These are phyloP conservation scores for Rhizopogon roseolus DNA, from an alignment of 768 basidiomycete species.

Conservation along the genomic window DNA sequence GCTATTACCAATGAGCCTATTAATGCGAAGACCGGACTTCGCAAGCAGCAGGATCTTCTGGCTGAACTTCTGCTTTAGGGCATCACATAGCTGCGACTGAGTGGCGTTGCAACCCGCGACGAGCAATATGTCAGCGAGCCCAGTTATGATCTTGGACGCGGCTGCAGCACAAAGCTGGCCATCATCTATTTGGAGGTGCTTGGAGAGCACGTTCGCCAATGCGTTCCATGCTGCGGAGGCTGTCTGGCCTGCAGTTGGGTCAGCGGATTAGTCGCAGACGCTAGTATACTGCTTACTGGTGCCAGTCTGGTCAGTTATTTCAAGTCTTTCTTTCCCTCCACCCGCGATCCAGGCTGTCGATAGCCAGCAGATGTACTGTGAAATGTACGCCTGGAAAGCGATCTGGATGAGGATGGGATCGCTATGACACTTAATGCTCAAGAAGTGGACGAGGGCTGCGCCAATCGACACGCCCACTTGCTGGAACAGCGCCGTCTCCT, in stretches of 20 bases:
- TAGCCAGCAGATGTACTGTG: conserved; percentile 23
- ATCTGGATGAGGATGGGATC: conserved; percentile 34
- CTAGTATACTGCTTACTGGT: background rate
- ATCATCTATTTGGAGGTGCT: conserved; percentile 14
- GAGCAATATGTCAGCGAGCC: conserved; percentile 24
- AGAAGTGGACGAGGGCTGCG: conserved; percentile 18
- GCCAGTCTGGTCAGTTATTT: conserved; percentile 22
- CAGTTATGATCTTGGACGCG: conserved; percentile 17
- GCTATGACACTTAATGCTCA: conserved; percentile 21
- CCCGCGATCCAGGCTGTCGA: conserved; percentile 24
- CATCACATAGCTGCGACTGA: conserved; percentile 28
- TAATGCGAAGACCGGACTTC: conserved; percentile 42
- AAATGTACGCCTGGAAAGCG: conserved; percentile 27
- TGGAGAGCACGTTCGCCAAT: conserved; percentile 30
- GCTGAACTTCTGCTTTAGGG: conserved; percentile 38
- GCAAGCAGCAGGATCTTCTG: conserved; percentile 39
- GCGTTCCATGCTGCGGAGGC: conserved; percentile 42
- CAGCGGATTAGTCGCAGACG: background rate
- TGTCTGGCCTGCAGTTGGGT: conserved; percentile 30
- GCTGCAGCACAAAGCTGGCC: conserved; percentile 19
- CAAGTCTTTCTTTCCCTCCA: conserved; percentile 27
- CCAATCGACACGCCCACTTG: conserved; percentile 18
- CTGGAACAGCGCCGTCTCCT: conserved; percentile 13
- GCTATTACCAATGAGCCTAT: conserved; percentile 30
- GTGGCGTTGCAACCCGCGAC: conserved; percentile 19